Percentiles rank a stretch among this genome's conserved stretches.
These are phyloP conservation scores for Cyclotella cryptica DNA, from an alignment of 108 stramenopile species.

Conservation along the genomic window DNA sequence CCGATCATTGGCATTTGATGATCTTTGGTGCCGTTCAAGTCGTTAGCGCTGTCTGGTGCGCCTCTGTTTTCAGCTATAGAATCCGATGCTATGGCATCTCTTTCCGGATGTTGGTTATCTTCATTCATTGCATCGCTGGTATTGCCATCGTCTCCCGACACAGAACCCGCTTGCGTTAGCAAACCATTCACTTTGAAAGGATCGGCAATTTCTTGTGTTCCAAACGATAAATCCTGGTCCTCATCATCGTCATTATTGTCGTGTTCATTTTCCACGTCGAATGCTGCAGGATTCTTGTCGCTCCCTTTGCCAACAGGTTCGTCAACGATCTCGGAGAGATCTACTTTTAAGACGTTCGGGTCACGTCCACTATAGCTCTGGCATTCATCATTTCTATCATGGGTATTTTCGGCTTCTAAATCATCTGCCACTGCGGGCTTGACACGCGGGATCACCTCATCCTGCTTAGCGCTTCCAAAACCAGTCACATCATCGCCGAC, in stretches of 20 bases:
- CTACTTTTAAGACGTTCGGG: too few relatives aligned
- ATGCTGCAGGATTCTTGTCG: background rate
- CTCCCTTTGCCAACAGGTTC: background rate
- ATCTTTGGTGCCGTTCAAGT: background rate
- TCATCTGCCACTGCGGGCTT: too few relatives aligned
- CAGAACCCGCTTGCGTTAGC: conserved; percentile 6
- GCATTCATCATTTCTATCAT: too few relatives aligned
- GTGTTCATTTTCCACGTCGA: background rate
- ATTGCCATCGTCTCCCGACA: conserved; percentile 1
- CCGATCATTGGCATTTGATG: background rate
- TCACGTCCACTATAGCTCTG: too few relatives aligned
- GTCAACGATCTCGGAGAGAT: background rate
- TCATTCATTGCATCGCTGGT: background rate
- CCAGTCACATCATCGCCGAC: too few relatives aligned
- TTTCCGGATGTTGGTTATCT: background rate
- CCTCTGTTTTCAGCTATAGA: background rate
- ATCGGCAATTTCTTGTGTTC: background rate
- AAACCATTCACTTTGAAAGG: conserved; percentile 2
- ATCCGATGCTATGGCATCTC: background rate
- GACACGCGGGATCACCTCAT: too few relatives aligned
- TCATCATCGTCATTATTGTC: background rate
- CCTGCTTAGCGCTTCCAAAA: too few relatives aligned
- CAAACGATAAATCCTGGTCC: background rate
- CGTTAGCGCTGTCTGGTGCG: background rate
- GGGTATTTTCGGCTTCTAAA: too few relatives aligned